These are phyloP conservation scores for Drechslerella coelobrocha DNA, from an alignment of 2,329 filamentous ascomycete genomes.

Conservation along the genomic window DNA sequence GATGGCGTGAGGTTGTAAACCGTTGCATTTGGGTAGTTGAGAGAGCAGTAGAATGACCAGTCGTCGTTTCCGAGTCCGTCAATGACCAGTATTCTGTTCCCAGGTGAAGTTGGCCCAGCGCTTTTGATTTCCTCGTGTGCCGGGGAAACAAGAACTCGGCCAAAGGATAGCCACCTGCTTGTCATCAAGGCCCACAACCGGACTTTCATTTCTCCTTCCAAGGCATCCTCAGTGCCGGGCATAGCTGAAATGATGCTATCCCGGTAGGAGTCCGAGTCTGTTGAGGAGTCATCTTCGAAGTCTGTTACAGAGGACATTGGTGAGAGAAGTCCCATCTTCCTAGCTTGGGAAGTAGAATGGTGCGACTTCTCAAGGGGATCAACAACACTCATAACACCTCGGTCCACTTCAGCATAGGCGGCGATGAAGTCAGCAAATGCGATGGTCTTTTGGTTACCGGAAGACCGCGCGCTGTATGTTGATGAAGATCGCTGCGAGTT, in stretches of 20 bases:
- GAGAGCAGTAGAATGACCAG: conserved; percentile 84
- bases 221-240: conserved; percentile 59
- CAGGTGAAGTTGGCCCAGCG: conserved; percentile 52
- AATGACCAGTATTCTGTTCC: conserved; percentile 75
- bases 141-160: conserved; percentile 81
- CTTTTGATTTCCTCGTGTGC: conserved; percentile 72
- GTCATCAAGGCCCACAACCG: conserved; percentile 82
- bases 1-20: conserved; percentile 76
- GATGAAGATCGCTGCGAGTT: conserved; percentile 44
- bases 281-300: conserved; percentile 47
- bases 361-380: conserved; percentile 52
- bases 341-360: conserved; percentile 49
- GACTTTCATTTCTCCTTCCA: conserved; percentile 72
- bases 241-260: conserved; percentile 57
- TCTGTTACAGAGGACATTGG: conserved; percentile 45
- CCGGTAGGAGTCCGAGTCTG: conserved; percentile 49
- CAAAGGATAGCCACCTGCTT: conserved; percentile 86
- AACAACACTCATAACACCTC: conserved; percentile 39
- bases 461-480: conserved; percentile 44
- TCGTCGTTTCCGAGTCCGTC: conserved; percentile 87
- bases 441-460: conserved; percentile 49
- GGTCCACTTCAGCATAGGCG: conserved; percentile 40
- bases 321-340: conserved; percentile 28
- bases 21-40: conserved; percentile 75
- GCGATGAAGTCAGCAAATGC: conserved; percentile 47